A percentile compares a stretch with the other conserved stretches of the same genome.
These are phyloP conservation scores for Lipomyces sp. DNA, from an alignment of 805 yeast genomes.

Conservation along the genomic window DNA sequence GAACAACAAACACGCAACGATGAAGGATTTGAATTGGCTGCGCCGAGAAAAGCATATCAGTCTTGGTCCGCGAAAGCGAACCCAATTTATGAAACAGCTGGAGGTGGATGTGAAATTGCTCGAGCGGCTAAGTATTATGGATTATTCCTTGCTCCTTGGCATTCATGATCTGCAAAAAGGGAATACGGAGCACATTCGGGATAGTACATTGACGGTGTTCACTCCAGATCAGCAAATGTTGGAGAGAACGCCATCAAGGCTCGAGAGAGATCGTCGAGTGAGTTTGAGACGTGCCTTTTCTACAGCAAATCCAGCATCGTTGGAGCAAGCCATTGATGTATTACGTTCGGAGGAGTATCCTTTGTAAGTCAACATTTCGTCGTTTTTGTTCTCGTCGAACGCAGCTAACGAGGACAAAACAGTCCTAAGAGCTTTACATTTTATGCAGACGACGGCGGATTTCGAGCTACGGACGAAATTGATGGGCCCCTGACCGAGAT, in stretches of 20 bases:
- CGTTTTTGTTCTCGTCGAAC: conserved; percentile 29
- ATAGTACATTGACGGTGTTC: conserved; percentile 45
- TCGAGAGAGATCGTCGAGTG: conserved; percentile 29
- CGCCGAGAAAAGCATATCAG: conserved; percentile 65
- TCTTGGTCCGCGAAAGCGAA: conserved; percentile 73
- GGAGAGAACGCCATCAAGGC: conserved; percentile 31
- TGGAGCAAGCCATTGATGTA: conserved; percentile 28
- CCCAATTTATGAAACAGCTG: conserved; percentile 68
- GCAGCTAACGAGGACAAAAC: conserved; percentile 35
- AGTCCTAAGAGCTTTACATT: conserved; percentile 55
- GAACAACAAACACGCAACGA: conserved; percentile 51
- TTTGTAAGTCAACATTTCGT: conserved; percentile 33
- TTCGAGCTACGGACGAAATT: conserved; percentile 67
- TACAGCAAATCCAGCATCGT: conserved; percentile 14
- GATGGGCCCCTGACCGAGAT: conserved; percentile 67
- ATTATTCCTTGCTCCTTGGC: conserved; percentile 87
- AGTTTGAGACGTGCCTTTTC: conserved; percentile 32
- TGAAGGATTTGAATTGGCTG: conserved; percentile 87
- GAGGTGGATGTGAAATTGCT: conserved; percentile 74
- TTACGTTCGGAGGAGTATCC: conserved; percentile 39
- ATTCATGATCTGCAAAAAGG: conserved; percentile 75
- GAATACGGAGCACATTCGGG: conserved; percentile 51
- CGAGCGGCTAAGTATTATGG: conserved; percentile 85
- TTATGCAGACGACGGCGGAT: conserved; percentile 84
- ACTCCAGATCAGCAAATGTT: conserved; percentile 43